phyloP scores from a whole-genome alignment of 176 grass and related monocot species.

The Aegilops sharonensis region DNA sequence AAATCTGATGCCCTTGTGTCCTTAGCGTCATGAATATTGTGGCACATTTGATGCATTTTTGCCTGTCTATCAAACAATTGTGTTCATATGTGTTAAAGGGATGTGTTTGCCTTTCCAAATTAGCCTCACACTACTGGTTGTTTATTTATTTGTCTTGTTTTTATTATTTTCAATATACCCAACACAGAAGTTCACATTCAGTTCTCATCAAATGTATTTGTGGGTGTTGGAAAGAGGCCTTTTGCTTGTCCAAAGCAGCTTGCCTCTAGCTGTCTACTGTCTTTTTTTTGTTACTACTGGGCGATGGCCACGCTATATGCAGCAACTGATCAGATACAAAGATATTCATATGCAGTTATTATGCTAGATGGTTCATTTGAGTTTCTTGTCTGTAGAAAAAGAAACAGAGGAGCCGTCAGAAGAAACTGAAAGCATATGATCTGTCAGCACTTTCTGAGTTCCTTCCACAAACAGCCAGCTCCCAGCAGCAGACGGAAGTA shows the following conservation, averaged over 20 bases:
- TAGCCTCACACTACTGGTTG: background rate
- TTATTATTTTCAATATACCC: background rate
- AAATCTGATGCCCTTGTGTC: background rate
- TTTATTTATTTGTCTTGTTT: background rate
- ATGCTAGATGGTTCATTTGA: background rate
- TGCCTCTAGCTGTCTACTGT: background rate
- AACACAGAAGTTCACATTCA: background rate
- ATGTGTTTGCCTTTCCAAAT: background rate
- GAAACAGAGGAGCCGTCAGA: slow-evolving; percentile 51
- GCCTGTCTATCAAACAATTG: background rate
- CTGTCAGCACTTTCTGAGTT: slow-evolving; percentile 59
- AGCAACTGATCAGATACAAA: background rate
- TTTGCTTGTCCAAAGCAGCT: background rate
- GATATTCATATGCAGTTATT: background rate
- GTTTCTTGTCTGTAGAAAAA: slow-evolving; percentile 47
- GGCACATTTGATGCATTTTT: slow-evolving; percentile 3
- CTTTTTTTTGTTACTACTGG: background rate
- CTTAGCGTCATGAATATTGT: background rate
- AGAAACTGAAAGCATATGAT: slow-evolving; percentile 88
- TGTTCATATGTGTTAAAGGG: background rate
- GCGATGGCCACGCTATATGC: background rate
- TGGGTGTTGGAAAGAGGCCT: background rate
- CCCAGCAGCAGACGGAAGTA: slow-evolving; percentile 20
- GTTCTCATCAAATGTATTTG: background rate
- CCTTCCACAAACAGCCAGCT: slow-evolving; percentile 47